phyloP scores from a whole-genome alignment of 164 flowering plant species.

The Kalanchoe fedtschenkoi region DNA sequence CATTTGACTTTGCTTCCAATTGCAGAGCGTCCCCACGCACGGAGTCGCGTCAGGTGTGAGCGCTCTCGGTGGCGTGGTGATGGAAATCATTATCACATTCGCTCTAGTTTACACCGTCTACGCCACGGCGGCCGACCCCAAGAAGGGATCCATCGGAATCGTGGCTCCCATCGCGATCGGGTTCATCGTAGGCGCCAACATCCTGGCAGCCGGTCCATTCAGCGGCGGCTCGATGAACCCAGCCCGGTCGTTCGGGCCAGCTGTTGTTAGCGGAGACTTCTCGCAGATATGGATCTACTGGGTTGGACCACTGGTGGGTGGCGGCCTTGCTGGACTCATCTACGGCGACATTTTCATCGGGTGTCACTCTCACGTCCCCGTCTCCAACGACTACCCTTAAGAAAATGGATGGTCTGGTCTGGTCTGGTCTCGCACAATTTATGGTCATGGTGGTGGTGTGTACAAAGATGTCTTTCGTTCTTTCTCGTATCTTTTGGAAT shows the following conservation, averaged over 20 bases:
- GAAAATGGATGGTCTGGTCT: no score
- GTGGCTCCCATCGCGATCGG: conserved; percentile 17
- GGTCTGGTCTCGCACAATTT: no score
- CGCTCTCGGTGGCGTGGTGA: conserved; percentile 10
- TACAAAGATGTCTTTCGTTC: background rate
- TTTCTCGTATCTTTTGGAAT: background rate
- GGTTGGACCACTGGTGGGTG: conserved; percentile 17
- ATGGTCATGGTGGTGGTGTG: no score
- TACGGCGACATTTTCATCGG: conserved; percentile 10
- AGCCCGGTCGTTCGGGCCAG: conserved; percentile 20
- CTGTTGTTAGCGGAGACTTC: conserved; percentile 14
- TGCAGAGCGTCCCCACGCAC: conserved; percentile 16
- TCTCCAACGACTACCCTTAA: background rate
- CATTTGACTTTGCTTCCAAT: background rate
- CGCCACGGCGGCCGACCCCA: conserved; percentile 11
- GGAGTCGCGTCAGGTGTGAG: conserved; percentile 13
- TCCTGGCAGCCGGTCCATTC: conserved; percentile 15
- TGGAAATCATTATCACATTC: conserved; percentile 16
- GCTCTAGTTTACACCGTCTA: conserved; percentile 14
- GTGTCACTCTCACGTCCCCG: background rate
- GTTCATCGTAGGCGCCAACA: conserved; percentile 16
- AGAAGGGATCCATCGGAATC: conserved; percentile 9
- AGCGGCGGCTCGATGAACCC: conserved; percentile 28
- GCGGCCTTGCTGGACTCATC: conserved; percentile 13
- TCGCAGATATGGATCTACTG: conserved; percentile 16